Evolutionary conservation across 2,329 filamentous ascomycete species (phyloP).

Genomic region (Botrytis aclada): DNA sequence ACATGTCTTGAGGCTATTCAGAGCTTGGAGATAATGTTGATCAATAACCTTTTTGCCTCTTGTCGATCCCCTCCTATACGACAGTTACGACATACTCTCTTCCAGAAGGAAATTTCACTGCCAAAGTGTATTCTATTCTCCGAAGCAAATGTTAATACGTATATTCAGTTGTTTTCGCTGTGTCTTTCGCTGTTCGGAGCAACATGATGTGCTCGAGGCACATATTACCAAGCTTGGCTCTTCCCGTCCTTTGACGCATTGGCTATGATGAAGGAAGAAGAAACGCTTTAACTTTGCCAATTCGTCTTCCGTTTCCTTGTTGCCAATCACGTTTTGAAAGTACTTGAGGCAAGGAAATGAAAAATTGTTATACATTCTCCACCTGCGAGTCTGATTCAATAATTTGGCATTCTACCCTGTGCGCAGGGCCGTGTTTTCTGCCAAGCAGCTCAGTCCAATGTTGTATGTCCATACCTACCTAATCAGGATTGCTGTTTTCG

Average conservation of each 20-base stretch:
- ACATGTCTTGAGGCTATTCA: neutral
- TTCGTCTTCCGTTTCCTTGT: neutral
- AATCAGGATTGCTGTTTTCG: neutral
- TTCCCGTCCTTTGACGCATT: neutral
- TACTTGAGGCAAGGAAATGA: too few species aligned
- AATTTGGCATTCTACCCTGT: neutral
- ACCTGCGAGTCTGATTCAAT: neutral
- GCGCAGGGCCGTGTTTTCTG: neutral
- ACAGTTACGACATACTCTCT: neutral
- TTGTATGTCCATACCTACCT: conserved; percentile 1
- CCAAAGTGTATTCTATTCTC: neutral
- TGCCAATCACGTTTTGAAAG: neutral
- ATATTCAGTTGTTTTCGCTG: neutral
- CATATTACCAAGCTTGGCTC: neutral
- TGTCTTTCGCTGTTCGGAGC: neutral
- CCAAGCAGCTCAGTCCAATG: neutral
- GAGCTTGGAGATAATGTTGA: neutral
- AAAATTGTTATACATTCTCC: neutral
- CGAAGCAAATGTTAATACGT: neutral
- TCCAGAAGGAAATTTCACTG: neutral
- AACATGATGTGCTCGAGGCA: neutral
- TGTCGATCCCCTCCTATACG: conserved; percentile 6
- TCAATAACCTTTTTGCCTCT: neutral
- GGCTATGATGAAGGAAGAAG: neutral
- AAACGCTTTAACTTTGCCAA: too few species aligned